Conservation (phyloP, 2,329 filamentous ascomycete genomes). For the Fusarium continuum region DNA sequence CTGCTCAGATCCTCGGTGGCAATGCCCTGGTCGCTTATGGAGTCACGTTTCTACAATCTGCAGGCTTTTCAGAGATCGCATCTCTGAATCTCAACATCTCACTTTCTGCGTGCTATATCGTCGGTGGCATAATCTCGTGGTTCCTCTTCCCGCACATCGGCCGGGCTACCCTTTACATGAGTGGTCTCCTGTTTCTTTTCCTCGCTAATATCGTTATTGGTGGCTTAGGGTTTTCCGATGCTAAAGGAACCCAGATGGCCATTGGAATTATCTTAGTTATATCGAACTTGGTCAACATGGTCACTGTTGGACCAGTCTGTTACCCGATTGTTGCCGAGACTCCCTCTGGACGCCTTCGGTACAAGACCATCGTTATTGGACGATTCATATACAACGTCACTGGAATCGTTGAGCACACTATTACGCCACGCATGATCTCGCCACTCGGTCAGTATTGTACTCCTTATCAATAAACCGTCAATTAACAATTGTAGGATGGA, state of each 20-base stretch:
- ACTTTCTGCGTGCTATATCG: conserved; percentile 52
- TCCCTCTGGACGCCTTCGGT: conserved; percentile 54
- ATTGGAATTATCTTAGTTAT: conserved; percentile 43
- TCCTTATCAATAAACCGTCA: too few species aligned
- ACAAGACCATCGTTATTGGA: conserved; percentile 57
- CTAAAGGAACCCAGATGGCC: conserved; percentile 13
- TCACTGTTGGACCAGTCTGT: conserved; percentile 49
- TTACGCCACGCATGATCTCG: conserved; percentile 48
- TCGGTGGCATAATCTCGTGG: conserved; percentile 53
- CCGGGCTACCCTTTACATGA: conserved; percentile 53
- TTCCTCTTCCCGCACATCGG: conserved; percentile 52
- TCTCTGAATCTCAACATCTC: conserved; percentile 53
- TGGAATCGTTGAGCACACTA: conserved; percentile 52
- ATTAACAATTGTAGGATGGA: too few species aligned
- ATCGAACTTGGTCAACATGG: conserved; percentile 47
- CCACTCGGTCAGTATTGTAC: conserved; percentile 5
- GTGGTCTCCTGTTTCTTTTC: conserved; percentile 52
- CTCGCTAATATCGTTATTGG: conserved; percentile 44
- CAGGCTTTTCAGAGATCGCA: conserved; percentile 49
- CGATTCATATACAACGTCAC: conserved; percentile 55
- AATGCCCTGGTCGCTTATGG: conserved; percentile 49
- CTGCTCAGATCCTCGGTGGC: conserved; percentile 51
- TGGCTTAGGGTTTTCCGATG: conserved; percentile 10
- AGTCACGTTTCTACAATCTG: conserved; percentile 51
- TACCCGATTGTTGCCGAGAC: conserved; percentile 53